Base-by-base conservation (phyloP, 805 yeast species). In the Grigorovia humatica region DNA sequence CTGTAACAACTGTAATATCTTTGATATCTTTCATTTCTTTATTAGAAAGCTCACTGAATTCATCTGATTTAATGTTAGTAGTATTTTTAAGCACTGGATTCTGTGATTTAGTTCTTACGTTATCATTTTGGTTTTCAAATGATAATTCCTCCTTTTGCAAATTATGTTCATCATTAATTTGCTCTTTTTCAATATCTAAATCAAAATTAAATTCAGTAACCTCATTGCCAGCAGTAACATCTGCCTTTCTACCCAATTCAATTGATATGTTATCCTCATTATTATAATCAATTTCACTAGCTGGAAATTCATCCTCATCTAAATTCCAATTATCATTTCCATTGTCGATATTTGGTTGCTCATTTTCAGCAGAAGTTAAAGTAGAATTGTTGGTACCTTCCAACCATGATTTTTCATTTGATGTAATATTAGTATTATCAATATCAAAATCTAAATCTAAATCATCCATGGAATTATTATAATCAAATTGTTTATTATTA, bases 201-300 rank as follows among this genome's bases (percentile, higher is more conserved):
- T 81, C 82, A 46, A 82, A 70, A 29, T 77, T 82, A 51, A 80
- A 67, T 51, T 78, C 83, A 35, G 72, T 60, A 17, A 58, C 59
- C 43, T 65, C 65, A 9, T 60, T 61, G 4, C 55, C 43, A 19
- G 52, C 42, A 6, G 56, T 53, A 8, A 62, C 63, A 27, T 66
- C 72, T 4, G 62, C 67, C 48, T 76, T 75, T 65, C 93, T 77
- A 9, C 84, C 87, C 45, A 81, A 59, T 63, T 87, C 95, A 44
- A 87, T 74, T 0, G 90, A 83, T 35, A 71, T 74, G 20, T 55
- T 54, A 29, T 55, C 59, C 19, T 51, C 51, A 20, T 51, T 49
- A 17, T 44, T 23, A 23, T 23, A 23, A 23, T 23, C 27, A 23
- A 23, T 23, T 23, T 23, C 47, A 38, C 53, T 48, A 49, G 54